phyloP scores from a whole-genome alignment of 2,329 filamentous ascomycete species.

The Colletotrichum cuscutae region DNA sequence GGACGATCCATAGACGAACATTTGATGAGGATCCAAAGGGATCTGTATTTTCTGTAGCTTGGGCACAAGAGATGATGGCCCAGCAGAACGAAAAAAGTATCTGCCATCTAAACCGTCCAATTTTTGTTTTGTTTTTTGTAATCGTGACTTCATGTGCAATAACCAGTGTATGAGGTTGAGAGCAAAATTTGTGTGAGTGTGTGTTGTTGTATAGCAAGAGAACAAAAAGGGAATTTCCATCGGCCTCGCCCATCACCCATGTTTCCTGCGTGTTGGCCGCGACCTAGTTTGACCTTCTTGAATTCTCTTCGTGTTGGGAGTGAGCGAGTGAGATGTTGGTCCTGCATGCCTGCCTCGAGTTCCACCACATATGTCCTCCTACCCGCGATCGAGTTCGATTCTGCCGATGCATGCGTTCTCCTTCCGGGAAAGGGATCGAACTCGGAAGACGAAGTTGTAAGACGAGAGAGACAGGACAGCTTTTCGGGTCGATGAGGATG shows the following conservation, averaged over 20 bases:
- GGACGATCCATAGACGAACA: not conserved
- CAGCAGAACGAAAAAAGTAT: not conserved
- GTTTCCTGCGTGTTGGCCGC: not conserved
- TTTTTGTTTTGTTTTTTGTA: slow-evolving; percentile 1
- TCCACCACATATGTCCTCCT: not conserved
- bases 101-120: slow-evolving; percentile 17
- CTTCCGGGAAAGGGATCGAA: not conserved
- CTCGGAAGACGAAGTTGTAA: not conserved
- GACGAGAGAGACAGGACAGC: not conserved
- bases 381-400: not conserved
- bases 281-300: not conserved
- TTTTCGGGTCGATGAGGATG: not conserved
- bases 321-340: not conserved
- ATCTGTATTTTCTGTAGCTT: slow-evolving; percentile 5
- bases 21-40: not conserved
- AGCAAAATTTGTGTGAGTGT: not conserved
- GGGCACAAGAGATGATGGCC: not conserved
- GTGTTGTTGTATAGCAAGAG: not conserved
- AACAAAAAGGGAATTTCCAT: not conserved
- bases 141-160: slow-evolving; percentile 28
- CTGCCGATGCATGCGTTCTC: not conserved
- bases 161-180: slow-evolving; percentile 1
- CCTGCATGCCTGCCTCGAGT: not conserved
- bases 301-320: not conserved
- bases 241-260: not conserved